phyloP scores from a whole-genome alignment of 2,329 filamentous ascomycete species.

The Botryotinia convoluta region DNA sequence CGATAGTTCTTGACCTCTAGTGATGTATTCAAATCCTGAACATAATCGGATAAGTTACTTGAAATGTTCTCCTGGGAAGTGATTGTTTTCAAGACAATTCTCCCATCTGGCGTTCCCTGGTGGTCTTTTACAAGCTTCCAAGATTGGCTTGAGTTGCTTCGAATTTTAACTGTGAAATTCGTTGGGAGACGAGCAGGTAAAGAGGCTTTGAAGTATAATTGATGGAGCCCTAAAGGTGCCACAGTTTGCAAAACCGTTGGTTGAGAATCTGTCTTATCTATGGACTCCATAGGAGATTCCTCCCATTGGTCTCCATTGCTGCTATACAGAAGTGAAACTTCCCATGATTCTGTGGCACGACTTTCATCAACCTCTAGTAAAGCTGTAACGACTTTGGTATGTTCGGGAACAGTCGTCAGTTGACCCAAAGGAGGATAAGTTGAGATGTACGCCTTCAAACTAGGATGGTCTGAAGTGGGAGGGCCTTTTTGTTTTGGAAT shows the following conservation, averaged over 20 bases:
- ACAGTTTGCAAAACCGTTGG: conserved; percentile 53
- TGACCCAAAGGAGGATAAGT: conserved; percentile 74
- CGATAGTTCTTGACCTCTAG: conserved; percentile 53
- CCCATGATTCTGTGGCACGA: conserved; percentile 59
- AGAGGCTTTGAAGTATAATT: conserved; percentile 54
- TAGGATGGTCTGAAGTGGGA: conserved; percentile 42
- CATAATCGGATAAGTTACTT: conserved; percentile 44
- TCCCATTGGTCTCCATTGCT: conserved; percentile 54
- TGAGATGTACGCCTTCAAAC: conserved; percentile 52
- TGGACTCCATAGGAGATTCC: conserved; percentile 48
- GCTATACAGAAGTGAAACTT: conserved; percentile 72
- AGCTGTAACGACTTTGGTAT: conserved; percentile 54
- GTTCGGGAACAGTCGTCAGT: conserved; percentile 58
- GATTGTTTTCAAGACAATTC: conserved; percentile 51
- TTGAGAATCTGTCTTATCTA: conserved; percentile 25
- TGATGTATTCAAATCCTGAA: conserved; percentile 55
- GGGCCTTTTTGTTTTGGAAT: conserved; percentile 37
- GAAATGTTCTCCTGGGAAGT: conserved; percentile 32
- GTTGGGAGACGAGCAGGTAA: conserved; percentile 50
- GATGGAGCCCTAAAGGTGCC: conserved; percentile 35
- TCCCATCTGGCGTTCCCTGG: conserved; percentile 61
- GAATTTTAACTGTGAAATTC: conserved; percentile 71
- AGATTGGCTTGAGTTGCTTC: conserved; percentile 47
- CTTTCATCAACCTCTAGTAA: conserved; percentile 63
- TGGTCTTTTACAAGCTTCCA: conserved; percentile 74